These are phyloP conservation scores for Neolecta irregularis DNA, from an alignment of 1,139 yeast genomes.

Conservation along the genomic window DNA sequence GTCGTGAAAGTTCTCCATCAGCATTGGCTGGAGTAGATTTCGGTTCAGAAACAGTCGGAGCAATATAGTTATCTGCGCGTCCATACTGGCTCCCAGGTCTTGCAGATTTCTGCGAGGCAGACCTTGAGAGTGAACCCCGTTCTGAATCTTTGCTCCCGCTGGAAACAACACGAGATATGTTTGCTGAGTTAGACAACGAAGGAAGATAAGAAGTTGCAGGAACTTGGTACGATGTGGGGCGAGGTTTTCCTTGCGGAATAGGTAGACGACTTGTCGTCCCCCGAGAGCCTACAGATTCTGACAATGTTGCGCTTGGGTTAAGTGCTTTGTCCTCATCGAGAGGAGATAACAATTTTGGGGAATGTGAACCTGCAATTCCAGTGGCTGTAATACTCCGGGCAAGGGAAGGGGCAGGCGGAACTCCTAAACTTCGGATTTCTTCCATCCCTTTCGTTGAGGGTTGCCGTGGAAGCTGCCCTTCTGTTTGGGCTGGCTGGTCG, in stretches of 20 bases:
- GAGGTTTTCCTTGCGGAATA: conserved; percentile 9
- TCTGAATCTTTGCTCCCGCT: not conserved
- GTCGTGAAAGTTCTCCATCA: conserved; percentile 3
- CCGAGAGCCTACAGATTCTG: not conserved
- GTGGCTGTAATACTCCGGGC: not conserved
- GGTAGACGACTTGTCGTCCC: conserved; percentile 3
- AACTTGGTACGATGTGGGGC: conserved; percentile 11
- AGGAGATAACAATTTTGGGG: not conserved
- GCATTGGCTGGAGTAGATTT: no score
- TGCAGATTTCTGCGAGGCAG: not conserved
- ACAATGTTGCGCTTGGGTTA: not conserved
- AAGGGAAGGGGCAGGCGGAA: conserved; percentile 1
- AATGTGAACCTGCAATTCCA: not conserved
- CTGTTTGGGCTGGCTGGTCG: conserved; percentile 8
- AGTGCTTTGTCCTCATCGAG: not conserved
- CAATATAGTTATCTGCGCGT: not conserved
- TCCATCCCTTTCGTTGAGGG: conserved; percentile 1
- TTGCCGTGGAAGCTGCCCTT: conserved; percentile 9
- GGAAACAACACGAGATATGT: no score
- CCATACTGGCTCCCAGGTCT: not conserved
- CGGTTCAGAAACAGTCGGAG: conserved; percentile 2
- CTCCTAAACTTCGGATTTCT: not conserved
- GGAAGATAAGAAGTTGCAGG: not conserved
- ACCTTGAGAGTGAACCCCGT: not conserved
- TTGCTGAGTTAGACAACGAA: not conserved